Conservation (phyloP, 257 asterid species). For the Nicotiana noctiflora region DNA sequence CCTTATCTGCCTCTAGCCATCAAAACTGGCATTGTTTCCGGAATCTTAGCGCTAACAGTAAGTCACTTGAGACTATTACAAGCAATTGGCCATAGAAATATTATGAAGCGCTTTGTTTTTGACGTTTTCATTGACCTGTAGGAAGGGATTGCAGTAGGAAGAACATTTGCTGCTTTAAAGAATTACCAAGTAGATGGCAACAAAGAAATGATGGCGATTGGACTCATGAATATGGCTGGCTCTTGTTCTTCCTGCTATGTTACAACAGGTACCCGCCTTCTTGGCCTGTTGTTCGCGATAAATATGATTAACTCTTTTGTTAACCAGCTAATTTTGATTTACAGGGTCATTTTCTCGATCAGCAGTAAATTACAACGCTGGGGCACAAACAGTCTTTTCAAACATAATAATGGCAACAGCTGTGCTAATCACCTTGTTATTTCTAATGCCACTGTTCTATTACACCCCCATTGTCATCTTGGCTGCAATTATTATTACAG, state of each 20-base stretch:
- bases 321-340: not conserved
- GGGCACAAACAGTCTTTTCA: conserved; percentile 76
- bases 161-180: conserved; percentile 75
- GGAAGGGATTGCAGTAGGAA: conserved; percentile 98
- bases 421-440: conserved; percentile 67
- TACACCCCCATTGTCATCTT: conserved; percentile 81
- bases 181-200: conserved; percentile 97
- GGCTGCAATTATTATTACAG: conserved; percentile 86
- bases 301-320: not conserved
- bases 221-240: conserved; percentile 98
- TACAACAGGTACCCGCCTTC: conserved; percentile 53
- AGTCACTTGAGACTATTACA: conserved; percentile 12
- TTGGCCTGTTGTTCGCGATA: not conserved
- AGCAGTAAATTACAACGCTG: conserved; percentile 90
- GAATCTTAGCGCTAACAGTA: conserved; percentile 83
- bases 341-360: conserved; percentile 93
- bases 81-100: not conserved
- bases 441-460: conserved; percentile 85
- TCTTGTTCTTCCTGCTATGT: conserved; percentile 91
- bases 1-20: conserved; percentile 60
- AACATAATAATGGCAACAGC: conserved; percentile 79
- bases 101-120: not conserved
- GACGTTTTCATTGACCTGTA: conserved; percentile 13
- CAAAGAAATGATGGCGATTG: conserved; percentile 98
- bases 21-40: conserved; percentile 79